Evolutionary conservation across 2,329 filamentous ascomycete genomes (phyloP), one percentile per base, ranked within the genome.

Genomic region (Nigrospora sphaerica): DNA sequence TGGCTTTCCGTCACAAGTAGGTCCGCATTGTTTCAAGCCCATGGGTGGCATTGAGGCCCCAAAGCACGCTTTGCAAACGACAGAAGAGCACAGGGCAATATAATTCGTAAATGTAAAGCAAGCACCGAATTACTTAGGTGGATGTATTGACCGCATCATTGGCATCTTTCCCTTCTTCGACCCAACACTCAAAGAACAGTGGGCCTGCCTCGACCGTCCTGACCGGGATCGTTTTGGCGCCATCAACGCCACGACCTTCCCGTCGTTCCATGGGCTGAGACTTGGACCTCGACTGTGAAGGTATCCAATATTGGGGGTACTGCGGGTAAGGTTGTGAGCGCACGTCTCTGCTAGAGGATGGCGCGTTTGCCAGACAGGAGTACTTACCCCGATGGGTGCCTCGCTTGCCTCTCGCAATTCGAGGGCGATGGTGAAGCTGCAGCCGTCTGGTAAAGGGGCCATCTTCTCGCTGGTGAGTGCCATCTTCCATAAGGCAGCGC

Each of bases 381-480:
- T 36, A 67, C 75, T 58, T 62, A 82, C 79, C 45, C 73, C 74
- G 50, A 83, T 79, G 1, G 80, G 81, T 11, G 78, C 71, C 12
- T 74, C 65, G 0, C 71, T 73, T 36, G 81, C 73, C 18, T 85
- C 78, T 35, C 77, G 78, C 52, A 91, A 62, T 63, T 92, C 87
- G 36, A 92, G 75, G 0, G 83, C 84, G n/a, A 92, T 63, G 0
- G 85, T 88, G 62, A 87, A 92, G 0, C 84, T 86, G 62, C 85
- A 89, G 2, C 77, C 76, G 2, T 72, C 65, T 0, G 86, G 85
- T 18, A 90, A 60, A 0, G 73, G 64, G 0, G 63, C 67, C 51
- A 88, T 70, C 46, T 69, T 73, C 49, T 81, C 74, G 10, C 74
- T 79, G 3, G 78, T 74, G 48, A 80, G 76, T 0, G 80, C 75